Conservation (phyloP, 352 stramenopile species). For the Thalassiosira mediterranea region DNA sequence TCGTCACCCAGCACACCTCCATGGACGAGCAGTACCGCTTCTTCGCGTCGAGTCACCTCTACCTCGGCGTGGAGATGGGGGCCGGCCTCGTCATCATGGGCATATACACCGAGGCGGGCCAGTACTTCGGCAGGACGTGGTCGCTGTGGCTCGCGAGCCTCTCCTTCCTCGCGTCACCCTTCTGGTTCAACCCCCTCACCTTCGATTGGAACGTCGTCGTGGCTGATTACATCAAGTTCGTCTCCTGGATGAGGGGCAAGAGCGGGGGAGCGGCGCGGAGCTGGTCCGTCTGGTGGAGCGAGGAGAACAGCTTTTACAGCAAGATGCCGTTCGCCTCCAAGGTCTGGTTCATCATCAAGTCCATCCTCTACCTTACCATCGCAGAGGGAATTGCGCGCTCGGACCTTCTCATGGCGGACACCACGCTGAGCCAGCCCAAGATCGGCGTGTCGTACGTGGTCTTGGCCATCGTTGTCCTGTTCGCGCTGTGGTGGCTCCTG, state of each 20-base stretch:
- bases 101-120: conserved; percentile 90
- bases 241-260: conserved; percentile 93
- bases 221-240: conserved; percentile 90
- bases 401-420: conserved; percentile 76
- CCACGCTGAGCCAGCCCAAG: conserved; percentile 82
- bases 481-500: conserved; percentile 76
- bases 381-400: conserved; percentile 88
- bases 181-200: conserved; percentile 98
- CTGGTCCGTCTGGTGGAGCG: conserved; percentile 95
- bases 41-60: conserved; percentile 97
- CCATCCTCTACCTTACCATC: conserved; percentile 88
- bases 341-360: conserved; percentile 89
- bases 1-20: conserved; percentile 97
- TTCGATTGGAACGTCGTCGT: conserved; percentile 95
- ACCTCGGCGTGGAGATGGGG: conserved; percentile 94
- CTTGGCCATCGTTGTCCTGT: conserved; percentile 83
- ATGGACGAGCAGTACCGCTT: conserved; percentile 99
- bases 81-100: conserved; percentile 93
- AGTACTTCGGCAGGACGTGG: conserved; percentile 98
- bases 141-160: conserved; percentile 96
- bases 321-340: conserved; percentile 90
- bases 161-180: conserved; percentile 92
- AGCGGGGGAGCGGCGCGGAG: conserved; percentile 91
- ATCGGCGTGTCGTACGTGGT: conserved; percentile 84
- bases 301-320: conserved; percentile 93